Evolutionary conservation across 2,329 filamentous ascomycete genomes (phyloP).

Genomic region (Cucurbitaria berberidis): DNA sequence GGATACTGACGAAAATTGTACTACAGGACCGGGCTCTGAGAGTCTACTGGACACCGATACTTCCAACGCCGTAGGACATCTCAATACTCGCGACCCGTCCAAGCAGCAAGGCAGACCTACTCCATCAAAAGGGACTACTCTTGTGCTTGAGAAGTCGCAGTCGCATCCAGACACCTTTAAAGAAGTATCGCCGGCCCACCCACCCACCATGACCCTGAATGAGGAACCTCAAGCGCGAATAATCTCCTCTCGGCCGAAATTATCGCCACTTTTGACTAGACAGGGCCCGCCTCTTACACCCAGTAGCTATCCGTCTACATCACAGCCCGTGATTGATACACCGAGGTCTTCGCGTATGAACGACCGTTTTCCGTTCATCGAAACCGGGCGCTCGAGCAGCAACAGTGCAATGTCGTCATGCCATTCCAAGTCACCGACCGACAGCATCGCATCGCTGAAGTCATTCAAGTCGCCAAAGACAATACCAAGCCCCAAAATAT

Average conservation of each 20-base stretch:
- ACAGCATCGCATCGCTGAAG: slow-evolving; percentile 20
- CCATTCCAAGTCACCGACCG: slow-evolving; percentile 19
- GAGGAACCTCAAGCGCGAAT: not conserved
- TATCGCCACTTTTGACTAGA: not conserved
- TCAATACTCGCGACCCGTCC: not conserved
- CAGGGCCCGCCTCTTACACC: slow-evolving; percentile 4
- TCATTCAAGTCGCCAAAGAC: slow-evolving; percentile 15
- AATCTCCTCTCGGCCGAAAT: not conserved
- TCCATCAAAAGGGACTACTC: not conserved
- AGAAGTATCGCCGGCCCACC: not conserved
- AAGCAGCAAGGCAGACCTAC: not conserved
- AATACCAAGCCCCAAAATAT: slow-evolving; percentile 20
- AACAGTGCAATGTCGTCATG: slow-evolving; percentile 31
- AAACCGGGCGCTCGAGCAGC: slow-evolving; percentile 39
- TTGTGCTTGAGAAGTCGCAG: slow-evolving; percentile 1
- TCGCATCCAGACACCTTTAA: slow-evolving; percentile 6
- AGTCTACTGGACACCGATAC: not conserved
- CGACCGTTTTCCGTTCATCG: slow-evolving; percentile 52
- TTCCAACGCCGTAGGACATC: not conserved
- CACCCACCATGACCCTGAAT: not conserved
- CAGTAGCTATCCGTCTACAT: slow-evolving; percentile 11
- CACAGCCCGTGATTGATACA: slow-evolving; percentile 17
- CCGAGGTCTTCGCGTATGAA: slow-evolving; percentile 51
- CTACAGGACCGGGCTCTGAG: slow-evolving; percentile 1
- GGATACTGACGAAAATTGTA: slow-evolving; percentile 12